Conservation (phyloP, 495 filamentous ascomycete species). For the Echria macrotheca region DNA sequence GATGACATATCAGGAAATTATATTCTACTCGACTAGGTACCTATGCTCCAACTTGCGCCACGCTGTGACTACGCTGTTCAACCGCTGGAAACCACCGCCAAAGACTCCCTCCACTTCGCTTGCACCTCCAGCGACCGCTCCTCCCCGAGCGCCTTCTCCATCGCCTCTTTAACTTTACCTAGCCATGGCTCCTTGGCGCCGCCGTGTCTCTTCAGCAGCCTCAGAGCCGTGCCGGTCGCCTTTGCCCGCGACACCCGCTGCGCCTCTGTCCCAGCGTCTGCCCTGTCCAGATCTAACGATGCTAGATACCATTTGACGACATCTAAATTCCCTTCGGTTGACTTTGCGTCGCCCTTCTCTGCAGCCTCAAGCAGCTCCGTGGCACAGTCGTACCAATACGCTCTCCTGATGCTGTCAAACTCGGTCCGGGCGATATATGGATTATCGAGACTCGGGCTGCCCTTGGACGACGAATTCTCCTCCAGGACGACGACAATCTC, state of each 20-base stretch:
- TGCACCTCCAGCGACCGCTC: constrained; percentile 43
- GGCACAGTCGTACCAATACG: constrained; percentile 31
- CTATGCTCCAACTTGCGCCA: too few species aligned
- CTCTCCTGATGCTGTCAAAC: constrained; percentile 25
- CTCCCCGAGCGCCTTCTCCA: constrained; percentile 26
- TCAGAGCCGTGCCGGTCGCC: constrained; percentile 28
- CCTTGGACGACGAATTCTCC: constrained; percentile 3
- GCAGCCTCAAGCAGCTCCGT: constrained; percentile 24
- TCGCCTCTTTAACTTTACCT: constrained; percentile 16
- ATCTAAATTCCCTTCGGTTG: constrained; percentile 6
- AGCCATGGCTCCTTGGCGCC: constrained; percentile 9
- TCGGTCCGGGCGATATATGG: constrained; percentile 24
- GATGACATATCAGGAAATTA: background rate
- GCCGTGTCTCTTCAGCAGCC: constrained; percentile 22
- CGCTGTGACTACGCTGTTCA: too few species aligned
- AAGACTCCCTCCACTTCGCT: constrained; percentile 26
- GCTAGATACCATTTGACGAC: constrained; percentile 31
- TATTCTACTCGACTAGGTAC: too few species aligned
- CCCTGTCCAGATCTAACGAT: constrained; percentile 34
- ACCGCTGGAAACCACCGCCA: too few species aligned
- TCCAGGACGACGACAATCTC: constrained; percentile 27
- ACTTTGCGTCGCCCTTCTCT: constrained; percentile 18
- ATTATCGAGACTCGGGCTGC: constrained; percentile 5
- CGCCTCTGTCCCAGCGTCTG: constrained; percentile 30
- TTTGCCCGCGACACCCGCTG: constrained; percentile 36